phyloP scores from a whole-genome alignment of 225 moss, liverwort and hornwort species.

The Marchantia paleacea region DNA sequence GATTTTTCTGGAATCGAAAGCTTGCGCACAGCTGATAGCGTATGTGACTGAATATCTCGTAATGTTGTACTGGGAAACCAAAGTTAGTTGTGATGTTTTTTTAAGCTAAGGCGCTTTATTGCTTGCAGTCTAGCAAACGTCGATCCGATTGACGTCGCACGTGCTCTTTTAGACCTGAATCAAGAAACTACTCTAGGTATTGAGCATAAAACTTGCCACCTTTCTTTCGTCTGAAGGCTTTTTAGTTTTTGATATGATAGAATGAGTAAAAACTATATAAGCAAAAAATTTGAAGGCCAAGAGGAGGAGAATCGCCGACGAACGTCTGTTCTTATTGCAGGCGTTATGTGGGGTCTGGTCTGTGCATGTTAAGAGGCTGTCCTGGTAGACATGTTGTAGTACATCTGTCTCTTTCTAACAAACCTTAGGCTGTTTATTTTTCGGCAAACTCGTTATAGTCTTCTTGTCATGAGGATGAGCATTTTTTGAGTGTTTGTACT shows the following conservation, averaged over 20 bases:
- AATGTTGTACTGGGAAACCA: too few relatives aligned
- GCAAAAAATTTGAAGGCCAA: too few relatives aligned
- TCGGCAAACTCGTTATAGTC: not conserved
- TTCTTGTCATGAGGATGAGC: not conserved
- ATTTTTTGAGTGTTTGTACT: constrained; percentile 2
- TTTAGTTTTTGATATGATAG: not conserved
- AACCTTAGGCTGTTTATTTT: not conserved
- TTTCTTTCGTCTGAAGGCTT: not conserved
- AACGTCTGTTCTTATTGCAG: too few relatives aligned
- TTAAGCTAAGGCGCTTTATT: not conserved
- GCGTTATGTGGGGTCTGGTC: not conserved
- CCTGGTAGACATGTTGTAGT: not conserved
- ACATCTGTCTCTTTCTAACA: not conserved
- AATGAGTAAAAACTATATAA: not conserved
- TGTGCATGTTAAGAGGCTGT: not conserved
- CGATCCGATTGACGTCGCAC: constrained; percentile 90
- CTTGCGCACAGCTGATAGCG: too few relatives aligned
- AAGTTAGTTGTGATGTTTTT: too few relatives aligned
- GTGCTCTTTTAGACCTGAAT: constrained; percentile 67
- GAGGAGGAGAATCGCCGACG: too few relatives aligned
- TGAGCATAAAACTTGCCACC: not conserved
- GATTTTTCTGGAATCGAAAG: too few relatives aligned
- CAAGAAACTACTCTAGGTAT: constrained; percentile 90
- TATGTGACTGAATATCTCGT: too few relatives aligned
- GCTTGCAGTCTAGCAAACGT: constrained; percentile 90